Evolutionary conservation across 1,284 basidiomycete species (phyloP), one percentile per base, ranked within the genome.

Genomic region (Puccinia novopanici): DNA sequence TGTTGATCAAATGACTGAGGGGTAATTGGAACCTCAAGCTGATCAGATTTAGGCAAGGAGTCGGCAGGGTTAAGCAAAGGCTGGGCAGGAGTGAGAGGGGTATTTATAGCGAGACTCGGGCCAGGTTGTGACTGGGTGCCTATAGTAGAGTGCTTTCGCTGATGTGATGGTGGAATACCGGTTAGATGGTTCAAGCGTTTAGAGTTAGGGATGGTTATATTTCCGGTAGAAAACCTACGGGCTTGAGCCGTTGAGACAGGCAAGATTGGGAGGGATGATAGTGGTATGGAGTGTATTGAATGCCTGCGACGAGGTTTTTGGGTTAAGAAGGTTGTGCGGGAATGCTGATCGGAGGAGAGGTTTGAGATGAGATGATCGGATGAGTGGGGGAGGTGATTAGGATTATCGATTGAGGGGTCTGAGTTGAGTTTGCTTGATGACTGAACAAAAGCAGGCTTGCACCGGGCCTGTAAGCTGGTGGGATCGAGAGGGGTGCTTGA

Each of bases 281-380:
- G 5, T 1, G 55, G 54, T 22, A 34, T 50, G 24, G 30, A 40
- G 42, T 57, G 52, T 12, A 72, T 72, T 30, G 70, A 72, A 72
- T 54, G 70, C 37, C 65, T 42, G n/a, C 65, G 65, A 67, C 65
- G n/a, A 13, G 55, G 40, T 74, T n/a, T 52, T 10, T 22, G 54
- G 37, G 54, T 74, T 13, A 50, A 2, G 19, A 61, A 74, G 4
- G 8, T 22, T 65, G 59, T 55, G 30, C 54, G 72, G 67, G 54
- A n/a, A 72, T 61, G 52, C 75, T 67, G 70, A 55, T n/a, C n/a
- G n/a, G 57, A 61, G 40, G 57, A 76, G 17, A 75, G 55, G 42
- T 82, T 83, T 34, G 80, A 82, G 74, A 79, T 79, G 71, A 76
- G 82, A 9, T 84, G 84, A 63, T 84, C 84, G 80, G 84, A 84